phyloP scores from a whole-genome alignment of 2,329 filamentous ascomycete species.

The Phyllosticta citriasiana region DNA sequence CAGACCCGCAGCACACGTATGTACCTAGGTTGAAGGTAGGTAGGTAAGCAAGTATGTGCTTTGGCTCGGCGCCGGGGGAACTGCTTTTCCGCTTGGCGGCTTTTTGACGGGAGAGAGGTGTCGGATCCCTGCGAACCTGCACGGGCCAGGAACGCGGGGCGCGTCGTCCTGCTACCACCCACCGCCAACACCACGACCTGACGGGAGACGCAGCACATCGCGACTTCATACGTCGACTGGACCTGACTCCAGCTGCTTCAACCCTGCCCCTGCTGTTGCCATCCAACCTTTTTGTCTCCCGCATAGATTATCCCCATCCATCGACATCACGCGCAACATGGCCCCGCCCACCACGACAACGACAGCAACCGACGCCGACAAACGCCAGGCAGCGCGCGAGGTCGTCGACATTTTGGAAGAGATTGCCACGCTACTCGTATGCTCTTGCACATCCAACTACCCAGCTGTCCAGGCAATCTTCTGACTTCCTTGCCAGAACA shows the following conservation, averaged over 20 bases:
- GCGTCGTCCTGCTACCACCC: neutral
- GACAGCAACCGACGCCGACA: constrained; percentile 36
- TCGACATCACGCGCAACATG: neutral
- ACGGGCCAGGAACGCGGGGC: too few species aligned
- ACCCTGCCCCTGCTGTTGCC: too few species aligned
- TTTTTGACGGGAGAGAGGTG: too few species aligned
- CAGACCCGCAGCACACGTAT: too few species aligned
- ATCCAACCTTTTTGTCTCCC: too few species aligned
- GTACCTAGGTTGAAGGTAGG: too few species aligned
- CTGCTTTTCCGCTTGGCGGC: neutral
- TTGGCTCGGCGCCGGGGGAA: neutral
- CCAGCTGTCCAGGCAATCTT: too few species aligned
- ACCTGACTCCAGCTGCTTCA: neutral
- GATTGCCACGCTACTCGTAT: constrained; percentile 79
- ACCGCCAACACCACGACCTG: too few species aligned
- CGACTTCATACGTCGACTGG: neutral
- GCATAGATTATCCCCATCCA: too few species aligned
- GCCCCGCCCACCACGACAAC: constrained; percentile 17
- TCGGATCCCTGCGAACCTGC: neutral
- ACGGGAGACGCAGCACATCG: neutral
- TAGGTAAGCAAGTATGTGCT: too few species aligned
- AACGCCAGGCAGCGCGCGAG: constrained; percentile 68
- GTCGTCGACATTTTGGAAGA: constrained; percentile 76
- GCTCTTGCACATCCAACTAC: constrained; percentile 20
- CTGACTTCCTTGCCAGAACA: too few species aligned